Conservation (phyloP, 768 basidiomycete genomes). For the Kondoa subrosea region DNA sequence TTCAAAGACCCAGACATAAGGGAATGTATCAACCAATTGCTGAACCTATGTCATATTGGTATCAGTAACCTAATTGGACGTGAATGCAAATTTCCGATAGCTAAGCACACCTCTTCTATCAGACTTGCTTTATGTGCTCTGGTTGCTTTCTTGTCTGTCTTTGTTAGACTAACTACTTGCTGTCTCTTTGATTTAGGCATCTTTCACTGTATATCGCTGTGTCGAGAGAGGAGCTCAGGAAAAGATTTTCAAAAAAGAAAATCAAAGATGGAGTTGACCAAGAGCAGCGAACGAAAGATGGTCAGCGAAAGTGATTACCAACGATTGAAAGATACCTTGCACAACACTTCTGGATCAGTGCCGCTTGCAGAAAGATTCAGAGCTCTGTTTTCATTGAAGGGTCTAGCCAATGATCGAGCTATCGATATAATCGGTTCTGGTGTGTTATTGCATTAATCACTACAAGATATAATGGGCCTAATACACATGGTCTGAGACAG, state of each 20-base stretch:
- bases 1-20: constrained; percentile 87
- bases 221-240: neutral
- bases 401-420: constrained; percentile 45
- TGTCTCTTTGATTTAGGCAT: constrained; percentile 26
- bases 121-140: constrained; percentile 73
- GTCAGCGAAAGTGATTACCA: constrained; percentile 41
- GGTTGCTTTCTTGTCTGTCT: constrained; percentile 73
- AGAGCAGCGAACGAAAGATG: neutral
- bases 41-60: constrained; percentile 44
- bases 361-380: constrained; percentile 76
- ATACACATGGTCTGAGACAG: constrained; percentile 35
- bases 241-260: neutral
- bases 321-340: constrained; percentile 54
- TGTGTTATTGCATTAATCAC: constrained; percentile 29
- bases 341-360: constrained; percentile 55
- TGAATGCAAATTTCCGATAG: neutral
- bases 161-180: constrained; percentile 66
- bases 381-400: constrained; percentile 80
- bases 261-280: neutral
- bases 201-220: neutral
- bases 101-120: constrained; percentile 37
- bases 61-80: neutral
- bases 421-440: constrained; percentile 74
- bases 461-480: neutral
- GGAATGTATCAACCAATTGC: constrained; percentile 69